These are phyloP conservation scores for Candida maesae DNA, from an alignment of 805 yeast species.

Conservation along the genomic window DNA sequence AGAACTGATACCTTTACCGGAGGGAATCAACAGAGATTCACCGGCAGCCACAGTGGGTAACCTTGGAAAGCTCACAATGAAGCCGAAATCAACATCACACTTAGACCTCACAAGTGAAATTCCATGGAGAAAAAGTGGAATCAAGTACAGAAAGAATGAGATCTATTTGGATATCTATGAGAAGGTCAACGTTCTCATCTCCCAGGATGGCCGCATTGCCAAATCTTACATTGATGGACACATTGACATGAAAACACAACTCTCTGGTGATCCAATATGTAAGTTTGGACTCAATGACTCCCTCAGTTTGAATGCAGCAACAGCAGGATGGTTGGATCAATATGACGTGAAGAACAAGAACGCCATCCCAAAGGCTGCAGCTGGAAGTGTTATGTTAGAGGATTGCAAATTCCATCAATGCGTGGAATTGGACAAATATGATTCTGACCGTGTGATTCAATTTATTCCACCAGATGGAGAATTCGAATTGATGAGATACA, in stretches of 20 bases:
- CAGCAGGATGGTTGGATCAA: conserved; percentile 20
- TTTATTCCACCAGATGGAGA: conserved; percentile 88
- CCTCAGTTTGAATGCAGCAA: conserved; percentile 24
- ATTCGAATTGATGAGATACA: conserved; percentile 77
- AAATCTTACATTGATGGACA: conserved; percentile 75
- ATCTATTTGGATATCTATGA: conserved; percentile 74
- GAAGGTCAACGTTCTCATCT: conserved; percentile 64
- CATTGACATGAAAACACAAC: conserved; percentile 63
- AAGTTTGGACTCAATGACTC: conserved; percentile 72
- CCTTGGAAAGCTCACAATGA: neutral
- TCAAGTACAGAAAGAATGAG: conserved; percentile 79
- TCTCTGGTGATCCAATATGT: conserved; percentile 83
- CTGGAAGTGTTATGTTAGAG: conserved; percentile 54
- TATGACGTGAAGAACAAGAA: conserved; percentile 29
- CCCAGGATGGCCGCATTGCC: conserved; percentile 58
- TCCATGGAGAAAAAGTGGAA: conserved; percentile 69
- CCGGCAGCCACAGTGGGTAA: neutral
- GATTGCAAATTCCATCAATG: conserved; percentile 88
- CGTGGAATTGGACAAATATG: conserved; percentile 69
- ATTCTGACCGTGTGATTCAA: conserved; percentile 56
- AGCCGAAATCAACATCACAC: conserved; percentile 6
- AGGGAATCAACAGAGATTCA: neutral
- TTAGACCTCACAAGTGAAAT: conserved; percentile 15
- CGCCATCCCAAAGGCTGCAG: conserved; percentile 38
- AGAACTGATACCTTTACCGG: conserved; percentile 30